Conservation (phyloP, 2,329 filamentous ascomycete species). For the Ophiognomonia clavigignenti-juglandacearum region DNA sequence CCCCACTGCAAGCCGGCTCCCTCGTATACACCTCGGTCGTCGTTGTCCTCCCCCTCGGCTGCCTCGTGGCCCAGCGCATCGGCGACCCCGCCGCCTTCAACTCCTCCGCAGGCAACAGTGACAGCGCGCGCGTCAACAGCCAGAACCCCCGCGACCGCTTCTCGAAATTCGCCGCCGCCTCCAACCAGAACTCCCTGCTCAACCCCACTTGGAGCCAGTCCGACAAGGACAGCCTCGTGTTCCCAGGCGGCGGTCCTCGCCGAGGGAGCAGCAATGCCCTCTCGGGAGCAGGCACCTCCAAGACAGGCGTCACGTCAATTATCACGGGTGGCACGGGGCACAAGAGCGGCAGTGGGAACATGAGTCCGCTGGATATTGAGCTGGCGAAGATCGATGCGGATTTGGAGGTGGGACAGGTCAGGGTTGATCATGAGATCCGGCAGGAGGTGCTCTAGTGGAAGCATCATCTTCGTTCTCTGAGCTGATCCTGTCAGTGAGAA, state of each 20-base stretch:
- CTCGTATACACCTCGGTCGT: conserved; percentile 45
- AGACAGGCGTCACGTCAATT: conserved; percentile 13
- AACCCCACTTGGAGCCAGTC: conserved; percentile 9
- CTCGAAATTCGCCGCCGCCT: not conserved
- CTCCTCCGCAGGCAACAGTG: not conserved
- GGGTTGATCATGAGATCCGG: conserved; percentile 26
- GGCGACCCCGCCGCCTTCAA: conserved; percentile 24
- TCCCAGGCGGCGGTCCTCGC: not conserved
- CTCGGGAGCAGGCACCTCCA: conserved; percentile 15
- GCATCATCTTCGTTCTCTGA: not conserved
- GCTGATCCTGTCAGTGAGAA: not conserved
- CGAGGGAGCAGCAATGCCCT: conserved; percentile 17
- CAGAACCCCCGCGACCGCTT: conserved; percentile 19
- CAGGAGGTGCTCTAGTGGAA: conserved; percentile 25
- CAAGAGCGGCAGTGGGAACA: conserved; percentile 19
- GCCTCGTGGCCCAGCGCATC: conserved; percentile 45
- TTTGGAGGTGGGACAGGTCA: conserved; percentile 22
- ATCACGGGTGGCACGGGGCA: conserved; percentile 16
- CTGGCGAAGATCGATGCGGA: conserved; percentile 23
- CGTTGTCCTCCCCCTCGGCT: conserved; percentile 47
- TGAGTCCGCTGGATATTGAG: conserved; percentile 28
- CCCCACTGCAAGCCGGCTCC: conserved; percentile 45
- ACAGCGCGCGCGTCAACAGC: conserved; percentile 9
- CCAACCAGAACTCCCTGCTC: conserved; percentile 13
- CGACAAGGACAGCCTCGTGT: conserved; percentile 13